Conservation (phyloP, 2,329 filamentous ascomycete species). For the Pseudogymnoascus verrucosus region DNA sequence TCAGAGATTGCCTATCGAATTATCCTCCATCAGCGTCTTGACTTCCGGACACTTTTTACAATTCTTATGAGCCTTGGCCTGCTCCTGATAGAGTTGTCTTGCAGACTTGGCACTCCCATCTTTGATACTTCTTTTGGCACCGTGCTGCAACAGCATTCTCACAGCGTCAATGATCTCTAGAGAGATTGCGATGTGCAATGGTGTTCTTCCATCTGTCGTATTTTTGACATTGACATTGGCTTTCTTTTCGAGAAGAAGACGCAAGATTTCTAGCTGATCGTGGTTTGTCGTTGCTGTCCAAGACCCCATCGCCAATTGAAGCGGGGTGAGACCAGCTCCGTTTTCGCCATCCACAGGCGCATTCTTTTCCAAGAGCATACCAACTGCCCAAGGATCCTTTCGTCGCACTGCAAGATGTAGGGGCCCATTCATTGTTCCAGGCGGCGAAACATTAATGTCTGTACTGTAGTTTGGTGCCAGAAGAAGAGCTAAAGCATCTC, state of each 20-base stretch:
- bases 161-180: slow-evolving; percentile 11
- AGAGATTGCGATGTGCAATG: slow-evolving; percentile 10
- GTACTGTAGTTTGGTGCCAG: slow-evolving; percentile 9
- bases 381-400: slow-evolving; percentile 12
- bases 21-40: not conserved
- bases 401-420: slow-evolving; percentile 14
- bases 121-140: not conserved
- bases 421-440: slow-evolving; percentile 13
- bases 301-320: slow-evolving; percentile 9
- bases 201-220: not conserved
- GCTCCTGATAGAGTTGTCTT: not conserved
- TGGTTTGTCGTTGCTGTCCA: not conserved
- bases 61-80: not conserved
- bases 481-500: slow-evolving; percentile 12
- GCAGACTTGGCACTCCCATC: slow-evolving; percentile 10
- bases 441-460: slow-evolving; percentile 9
- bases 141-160: slow-evolving; percentile 10
- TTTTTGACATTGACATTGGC: slow-evolving; percentile 11
- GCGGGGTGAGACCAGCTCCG: slow-evolving; percentile 10
- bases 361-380: slow-evolving; percentile 13
- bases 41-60: not conserved
- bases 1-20: not conserved
- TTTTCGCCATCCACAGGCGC: slow-evolving; percentile 11
- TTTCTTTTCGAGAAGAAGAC: slow-evolving; percentile 13
- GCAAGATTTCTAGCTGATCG: slow-evolving; percentile 12